These are phyloP conservation scores for Candida tetrigidarum DNA, from an alignment of 1,139 yeast species.

Conservation along the genomic window DNA sequence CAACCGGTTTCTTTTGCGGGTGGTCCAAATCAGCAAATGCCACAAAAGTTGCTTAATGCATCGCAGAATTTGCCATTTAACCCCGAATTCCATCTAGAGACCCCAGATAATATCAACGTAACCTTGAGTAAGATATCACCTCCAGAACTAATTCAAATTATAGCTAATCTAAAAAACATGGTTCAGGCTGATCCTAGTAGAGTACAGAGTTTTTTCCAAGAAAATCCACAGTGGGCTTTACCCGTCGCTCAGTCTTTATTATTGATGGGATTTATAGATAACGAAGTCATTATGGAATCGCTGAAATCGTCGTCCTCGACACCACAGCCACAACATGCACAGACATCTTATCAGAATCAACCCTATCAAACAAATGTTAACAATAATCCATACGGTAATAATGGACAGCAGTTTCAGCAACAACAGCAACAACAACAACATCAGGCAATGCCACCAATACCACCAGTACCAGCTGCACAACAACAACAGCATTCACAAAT, in stretches of 20 bases:
- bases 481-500: conserved; percentile 15
- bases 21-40: conserved; percentile 28
- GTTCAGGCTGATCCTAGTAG: conserved; percentile 52
- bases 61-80: conserved; percentile 55
- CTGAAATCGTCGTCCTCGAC: conserved; percentile 34
- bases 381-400: conserved; percentile 5
- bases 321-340: conserved; percentile 23
- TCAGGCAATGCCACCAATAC: too few relatives aligned
- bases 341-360: conserved; percentile 12
- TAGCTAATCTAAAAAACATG: conserved; percentile 63
- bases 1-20: background rate
- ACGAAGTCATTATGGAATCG: conserved; percentile 58
- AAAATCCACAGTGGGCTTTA: conserved; percentile 62
- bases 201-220: conserved; percentile 54
- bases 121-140: conserved; percentile 70
- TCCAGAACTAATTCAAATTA: conserved; percentile 64
- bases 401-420: conserved; percentile 15
- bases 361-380: conserved; percentile 10
- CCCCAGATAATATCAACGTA: conserved; percentile 55
- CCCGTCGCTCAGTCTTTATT: conserved; percentile 74
- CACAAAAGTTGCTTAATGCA: conserved; percentile 52
- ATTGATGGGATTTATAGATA: conserved; percentile 77
- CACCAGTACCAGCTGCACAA: conserved; percentile 9
- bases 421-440: conserved; percentile 14
- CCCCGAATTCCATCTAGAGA: conserved; percentile 44